A percentile compares a stretch with the other conserved stretches of the same genome.
phyloP scores from a whole-genome alignment of 148 eudicot genomes.

The Oxyria digyna region DNA sequence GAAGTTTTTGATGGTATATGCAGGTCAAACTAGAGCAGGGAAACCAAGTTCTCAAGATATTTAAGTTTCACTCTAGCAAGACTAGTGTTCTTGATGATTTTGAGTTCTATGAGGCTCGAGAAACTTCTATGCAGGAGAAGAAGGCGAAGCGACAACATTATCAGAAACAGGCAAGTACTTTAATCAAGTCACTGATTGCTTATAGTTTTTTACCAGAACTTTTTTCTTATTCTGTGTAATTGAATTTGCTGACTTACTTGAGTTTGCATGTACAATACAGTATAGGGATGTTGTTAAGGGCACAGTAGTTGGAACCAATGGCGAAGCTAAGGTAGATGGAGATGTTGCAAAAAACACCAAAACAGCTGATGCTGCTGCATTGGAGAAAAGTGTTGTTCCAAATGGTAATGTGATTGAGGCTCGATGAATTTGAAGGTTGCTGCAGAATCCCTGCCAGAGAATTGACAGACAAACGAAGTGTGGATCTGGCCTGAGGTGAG shows the following conservation, averaged over 20 bases:
- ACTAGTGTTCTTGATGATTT: constrained; percentile 49
- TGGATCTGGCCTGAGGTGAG: constrained; percentile 2
- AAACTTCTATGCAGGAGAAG: constrained; percentile 35
- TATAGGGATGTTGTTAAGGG: not conserved
- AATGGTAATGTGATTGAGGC: not conserved
- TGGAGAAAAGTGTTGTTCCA: not conserved
- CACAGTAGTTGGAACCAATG: not conserved
- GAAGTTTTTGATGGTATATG: not conserved
- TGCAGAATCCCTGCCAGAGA: not conserved
- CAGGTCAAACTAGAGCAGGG: constrained; percentile 53
- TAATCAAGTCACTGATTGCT: not conserved
- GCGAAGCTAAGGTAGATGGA: not conserved
- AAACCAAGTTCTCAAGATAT: constrained; percentile 29
- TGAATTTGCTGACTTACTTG: not conserved
- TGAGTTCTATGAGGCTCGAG: constrained; percentile 40
- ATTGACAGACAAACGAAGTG: not conserved
- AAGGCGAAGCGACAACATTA: constrained; percentile 33
- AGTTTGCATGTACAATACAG: not conserved
- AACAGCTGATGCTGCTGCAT: not conserved
- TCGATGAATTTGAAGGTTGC: not conserved
- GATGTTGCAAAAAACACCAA: not conserved
- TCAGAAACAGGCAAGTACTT: constrained; percentile 29
- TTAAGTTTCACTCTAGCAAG: constrained; percentile 35
- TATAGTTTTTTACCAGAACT: not conserved
- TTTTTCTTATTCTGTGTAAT: not conserved